Base-by-base conservation (phyloP, 768 basidiomycete genomes). In the Psilocybe cyanescens region DNA sequence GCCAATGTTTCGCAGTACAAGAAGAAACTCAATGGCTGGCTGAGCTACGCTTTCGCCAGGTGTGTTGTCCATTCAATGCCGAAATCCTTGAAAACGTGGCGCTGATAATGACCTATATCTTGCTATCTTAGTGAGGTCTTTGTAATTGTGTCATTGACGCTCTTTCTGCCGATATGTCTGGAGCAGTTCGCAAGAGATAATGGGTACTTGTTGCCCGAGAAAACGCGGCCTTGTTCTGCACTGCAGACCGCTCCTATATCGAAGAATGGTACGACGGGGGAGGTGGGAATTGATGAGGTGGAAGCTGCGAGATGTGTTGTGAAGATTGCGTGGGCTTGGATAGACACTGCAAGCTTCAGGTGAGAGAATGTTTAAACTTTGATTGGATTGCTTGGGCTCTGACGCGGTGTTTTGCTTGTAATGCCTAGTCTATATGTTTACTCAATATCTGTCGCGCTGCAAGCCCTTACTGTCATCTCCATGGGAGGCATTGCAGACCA, bases 341-440 rank as follows among this genome's bases (percentile, higher is more conserved):
- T 96, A 53, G 95, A 97, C 70, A 94, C 83, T 11, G 94, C 95
- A 1, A 95, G 94, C 70, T 97, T 95, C 72, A 95, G 94, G 94
- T 92, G 55, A 45, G 84, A 69, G 1, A 16, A 14, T 44, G 11
- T 44, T 5, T 3, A 7, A 35, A 8, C 16, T 24, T 14, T 49
- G 7, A 47, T n/a, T 39, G 19, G 17, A 39, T 16, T 3, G 12
- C 28, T 12, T 24, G 14, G 17, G 24, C 44, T 35, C 9, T 37
- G 19, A 30, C 24, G 12, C 30, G 28, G 31, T 54, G 7, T 17
- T 24, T 46, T 44, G 48, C 45, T 41, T 14, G 14, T 8, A 12
- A 9, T 29, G 29, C 54, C 2, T 68, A 96, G 95, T 67, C 79
- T 99, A 37, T 95, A 97, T 70, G 84, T 90, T 31, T 92, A 94